Conservation (phyloP, 352 stramenopile species). For the Phytopythium cucurbitacearum region DNA sequence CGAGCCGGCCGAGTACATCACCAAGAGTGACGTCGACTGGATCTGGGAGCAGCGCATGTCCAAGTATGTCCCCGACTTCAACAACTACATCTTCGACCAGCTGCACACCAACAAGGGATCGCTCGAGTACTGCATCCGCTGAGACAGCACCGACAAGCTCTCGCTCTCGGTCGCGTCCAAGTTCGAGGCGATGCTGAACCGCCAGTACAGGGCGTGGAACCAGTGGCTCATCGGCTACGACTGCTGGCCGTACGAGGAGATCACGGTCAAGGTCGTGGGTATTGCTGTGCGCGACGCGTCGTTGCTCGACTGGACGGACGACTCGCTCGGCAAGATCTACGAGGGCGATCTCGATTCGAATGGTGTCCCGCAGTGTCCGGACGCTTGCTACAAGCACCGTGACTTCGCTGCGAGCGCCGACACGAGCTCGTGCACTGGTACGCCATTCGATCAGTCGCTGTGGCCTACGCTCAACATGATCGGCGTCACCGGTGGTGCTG, state of each 20-base stretch:
- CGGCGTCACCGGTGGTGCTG: not conserved
- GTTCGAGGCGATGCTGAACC: slow-evolving; percentile 41
- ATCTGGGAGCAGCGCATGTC: slow-evolving; percentile 16
- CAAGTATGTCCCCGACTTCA: slow-evolving; percentile 18
- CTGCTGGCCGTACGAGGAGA: slow-evolving; percentile 32
- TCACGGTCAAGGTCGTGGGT: slow-evolving; percentile 37
- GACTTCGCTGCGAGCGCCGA: slow-evolving; percentile 22
- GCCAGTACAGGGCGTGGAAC: slow-evolving; percentile 20
- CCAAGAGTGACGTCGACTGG: slow-evolving; percentile 8
- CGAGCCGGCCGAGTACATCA: slow-evolving; percentile 6
- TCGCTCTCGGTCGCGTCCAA: slow-evolving; percentile 31
- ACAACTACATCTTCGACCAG: slow-evolving; percentile 46
- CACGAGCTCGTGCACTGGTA: slow-evolving; percentile 30
- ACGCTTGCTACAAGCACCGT: slow-evolving; percentile 39
- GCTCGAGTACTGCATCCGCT: slow-evolving; percentile 43
- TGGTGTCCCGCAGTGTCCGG: slow-evolving; percentile 16
- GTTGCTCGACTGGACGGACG: slow-evolving; percentile 36
- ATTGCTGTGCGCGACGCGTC: slow-evolving; percentile 26
- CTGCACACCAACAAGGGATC: slow-evolving; percentile 22
- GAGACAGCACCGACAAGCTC: slow-evolving; percentile 41
- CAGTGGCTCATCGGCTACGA: slow-evolving; percentile 22
- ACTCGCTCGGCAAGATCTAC: slow-evolving; percentile 28
- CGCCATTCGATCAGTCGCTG: slow-evolving; percentile 39
- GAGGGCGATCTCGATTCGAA: slow-evolving; percentile 16
- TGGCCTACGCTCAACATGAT: slow-evolving; percentile 34